Percentiles rank a stretch among this genome's conserved stretches.
phyloP scores from a whole-genome alignment of 2,329 filamentous ascomycete genomes.

The Sclerotinia glacialis region DNA sequence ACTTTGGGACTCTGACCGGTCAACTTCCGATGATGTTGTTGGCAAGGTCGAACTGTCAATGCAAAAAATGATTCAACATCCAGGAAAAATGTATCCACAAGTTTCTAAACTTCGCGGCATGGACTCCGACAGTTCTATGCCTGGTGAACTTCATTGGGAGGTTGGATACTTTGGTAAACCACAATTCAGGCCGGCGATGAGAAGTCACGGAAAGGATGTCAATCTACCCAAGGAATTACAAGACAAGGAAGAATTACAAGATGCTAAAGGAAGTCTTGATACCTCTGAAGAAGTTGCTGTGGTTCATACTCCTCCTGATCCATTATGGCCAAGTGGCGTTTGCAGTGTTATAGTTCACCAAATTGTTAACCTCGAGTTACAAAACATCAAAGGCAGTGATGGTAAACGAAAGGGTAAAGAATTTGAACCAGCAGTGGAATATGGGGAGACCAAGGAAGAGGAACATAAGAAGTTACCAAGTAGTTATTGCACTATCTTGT shows the following conservation, averaged over 20 bases:
- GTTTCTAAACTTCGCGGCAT: conserved; percentile 79
- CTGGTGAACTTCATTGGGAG: conserved; percentile 91
- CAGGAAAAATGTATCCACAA: conserved; percentile 88
- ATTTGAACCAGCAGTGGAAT: conserved; percentile 81
- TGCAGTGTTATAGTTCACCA: conserved; percentile 86
- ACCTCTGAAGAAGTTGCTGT: conserved; percentile 78
- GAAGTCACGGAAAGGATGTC: conserved; percentile 82
- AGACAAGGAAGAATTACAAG: conserved; percentile 74
- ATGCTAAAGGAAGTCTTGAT: conserved; percentile 78
- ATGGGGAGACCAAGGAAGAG: conserved; percentile 84
- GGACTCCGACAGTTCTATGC: conserved; percentile 83
- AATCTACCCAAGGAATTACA: conserved; percentile 71
- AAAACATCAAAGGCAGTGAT: conserved; percentile 80
- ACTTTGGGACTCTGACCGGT: conserved; percentile 92
- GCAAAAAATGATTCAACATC: conserved; percentile 91
- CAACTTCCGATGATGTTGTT: conserved; percentile 89
- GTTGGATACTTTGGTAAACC: conserved; percentile 94
- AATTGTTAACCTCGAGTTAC: conserved; percentile 91
- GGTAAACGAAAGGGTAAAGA: conserved; percentile 81
- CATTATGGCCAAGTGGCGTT: conserved; percentile 91
- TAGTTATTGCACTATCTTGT: conserved; percentile 87
- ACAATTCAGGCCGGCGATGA: conserved; percentile 76
- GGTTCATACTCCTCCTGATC: conserved; percentile 85
- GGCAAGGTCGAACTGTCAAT: conserved; percentile 93
- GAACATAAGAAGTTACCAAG: conserved; percentile 76